Evolutionary conservation across 176 grass and related monocot genomes (phyloP).

Genomic region (Cocos nucifera): DNA sequence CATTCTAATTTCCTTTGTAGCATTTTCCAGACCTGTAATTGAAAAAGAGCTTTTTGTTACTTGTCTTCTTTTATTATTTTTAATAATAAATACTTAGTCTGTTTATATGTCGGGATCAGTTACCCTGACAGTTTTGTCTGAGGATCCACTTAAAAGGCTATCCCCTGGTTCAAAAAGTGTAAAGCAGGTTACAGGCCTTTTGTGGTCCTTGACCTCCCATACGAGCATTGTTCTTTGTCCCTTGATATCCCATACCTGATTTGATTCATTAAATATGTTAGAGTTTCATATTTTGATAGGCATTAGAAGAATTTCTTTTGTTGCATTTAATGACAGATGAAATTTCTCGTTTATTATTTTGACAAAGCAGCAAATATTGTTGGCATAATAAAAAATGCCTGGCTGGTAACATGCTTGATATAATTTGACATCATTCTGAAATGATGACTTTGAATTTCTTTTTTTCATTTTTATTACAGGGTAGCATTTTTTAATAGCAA

Average conservation of each 20-base stretch:
- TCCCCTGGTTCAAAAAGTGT: constrained; percentile 63
- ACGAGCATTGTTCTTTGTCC: constrained; percentile 64
- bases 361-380: too few relatives aligned
- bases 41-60: not conserved
- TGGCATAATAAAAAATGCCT: too few relatives aligned
- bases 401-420: too few relatives aligned
- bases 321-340: too few relatives aligned
- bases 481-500: too few relatives aligned
- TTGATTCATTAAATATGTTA: too few relatives aligned
- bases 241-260: constrained; percentile 92
- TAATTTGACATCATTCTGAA: too few relatives aligned
- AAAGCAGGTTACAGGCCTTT: constrained; percentile 68
- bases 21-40: constrained; percentile 85
- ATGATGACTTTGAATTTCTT: too few relatives aligned
- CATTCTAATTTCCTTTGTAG: constrained; percentile 71
- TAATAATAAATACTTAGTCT: not conserved
- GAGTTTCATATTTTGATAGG: too few relatives aligned
- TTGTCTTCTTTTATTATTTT: not conserved
- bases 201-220: constrained; percentile 83
- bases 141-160: constrained; percentile 75
- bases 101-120: constrained; percentile 3
- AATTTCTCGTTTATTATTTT: too few relatives aligned
- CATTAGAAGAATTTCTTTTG: too few relatives aligned
- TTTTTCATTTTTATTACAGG: too few relatives aligned
- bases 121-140: constrained; percentile 94